These are phyloP conservation scores for Blastobotrys ciferrii DNA, from an alignment of 1,139 yeast species.

Conservation along the genomic window DNA sequence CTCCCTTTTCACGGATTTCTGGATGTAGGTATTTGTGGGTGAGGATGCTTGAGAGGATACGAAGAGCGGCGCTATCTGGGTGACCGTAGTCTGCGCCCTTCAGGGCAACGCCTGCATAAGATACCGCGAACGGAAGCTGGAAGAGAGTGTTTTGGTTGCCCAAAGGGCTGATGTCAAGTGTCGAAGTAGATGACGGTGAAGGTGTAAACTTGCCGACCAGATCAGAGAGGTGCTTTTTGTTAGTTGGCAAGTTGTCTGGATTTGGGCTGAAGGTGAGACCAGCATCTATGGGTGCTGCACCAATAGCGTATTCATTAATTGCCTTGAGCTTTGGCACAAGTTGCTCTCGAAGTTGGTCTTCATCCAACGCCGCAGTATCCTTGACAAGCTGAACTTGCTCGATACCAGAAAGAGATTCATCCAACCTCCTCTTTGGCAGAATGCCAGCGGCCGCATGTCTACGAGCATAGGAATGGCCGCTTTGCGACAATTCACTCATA, in stretches of 20 bases:
- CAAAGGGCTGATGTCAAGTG: conserved; percentile 15
- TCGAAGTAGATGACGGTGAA: background rate
- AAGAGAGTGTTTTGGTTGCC: conserved; percentile 47
- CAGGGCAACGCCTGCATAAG: conserved; percentile 71
- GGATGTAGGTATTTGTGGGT: conserved; percentile 84
- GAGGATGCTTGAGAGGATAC: conserved; percentile 73
- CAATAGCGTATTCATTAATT: conserved; percentile 42
- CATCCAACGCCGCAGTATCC: conserved; percentile 57
- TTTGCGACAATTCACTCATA: conserved; percentile 73
- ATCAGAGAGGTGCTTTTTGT: conserved; percentile 17
- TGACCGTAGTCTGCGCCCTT: conserved; percentile 66
- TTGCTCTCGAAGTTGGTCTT: conserved; percentile 50
- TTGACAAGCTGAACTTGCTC: conserved; percentile 71
- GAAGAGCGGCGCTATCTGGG: conserved; percentile 80
- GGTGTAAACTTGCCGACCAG: conserved; percentile 19
- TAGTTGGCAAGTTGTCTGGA: conserved; percentile 18
- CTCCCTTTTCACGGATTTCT: conserved; percentile 91
- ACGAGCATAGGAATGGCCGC: conserved; percentile 85
- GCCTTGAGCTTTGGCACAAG: conserved; percentile 64
- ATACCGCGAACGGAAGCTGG: conserved; percentile 84
- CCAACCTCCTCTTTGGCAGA: conserved; percentile 57
- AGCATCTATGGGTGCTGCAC: conserved; percentile 25
- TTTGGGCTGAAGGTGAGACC: conserved; percentile 30
- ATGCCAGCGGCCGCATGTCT: conserved; percentile 64
- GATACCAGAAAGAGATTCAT: conserved; percentile 68